Conservation (phyloP, 345 rosid genomes). For the Jatropha curcas region DNA sequence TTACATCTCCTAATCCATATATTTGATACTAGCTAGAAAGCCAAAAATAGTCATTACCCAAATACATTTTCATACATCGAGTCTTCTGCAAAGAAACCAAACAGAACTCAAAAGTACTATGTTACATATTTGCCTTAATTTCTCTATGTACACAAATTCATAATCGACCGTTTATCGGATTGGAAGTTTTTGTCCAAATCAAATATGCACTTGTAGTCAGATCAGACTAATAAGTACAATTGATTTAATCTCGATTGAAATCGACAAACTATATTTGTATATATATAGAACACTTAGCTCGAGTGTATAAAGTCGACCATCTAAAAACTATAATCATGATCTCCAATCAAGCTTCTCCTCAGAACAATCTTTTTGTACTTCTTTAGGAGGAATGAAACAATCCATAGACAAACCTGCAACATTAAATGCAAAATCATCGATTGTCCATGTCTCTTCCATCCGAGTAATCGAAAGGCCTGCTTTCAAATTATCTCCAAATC, state of each 20-base stretch:
- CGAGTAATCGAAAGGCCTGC: conserved; percentile 72
- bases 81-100: background rate
- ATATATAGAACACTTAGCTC: too few relatives aligned
- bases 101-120: background rate
- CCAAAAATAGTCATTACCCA: conserved; percentile 3
- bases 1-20: too few relatives aligned
- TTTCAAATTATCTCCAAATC: conserved; percentile 77
- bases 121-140: background rate
- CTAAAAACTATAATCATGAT: conserved; percentile 31
- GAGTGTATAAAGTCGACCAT: background rate
- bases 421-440: conserved; percentile 85
- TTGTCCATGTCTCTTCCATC: conserved; percentile 82
- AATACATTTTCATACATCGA: background rate
- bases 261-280: too few relatives aligned
- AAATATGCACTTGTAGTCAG: too few relatives aligned
- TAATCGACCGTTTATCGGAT: too few relatives aligned
- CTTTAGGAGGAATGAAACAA: conserved; percentile 87
- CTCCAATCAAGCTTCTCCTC: conserved; percentile 43
- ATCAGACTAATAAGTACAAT: too few relatives aligned
- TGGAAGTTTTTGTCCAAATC: too few relatives aligned
- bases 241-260: too few relatives aligned
- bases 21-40: background rate
- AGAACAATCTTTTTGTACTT: conserved; percentile 46
- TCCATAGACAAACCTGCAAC: conserved; percentile 77
- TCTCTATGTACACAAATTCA: conserved; percentile 6